phyloP scores from a whole-genome alignment of 2,329 filamentous ascomycete species.

The Fragosphaeria purpurea region DNA sequence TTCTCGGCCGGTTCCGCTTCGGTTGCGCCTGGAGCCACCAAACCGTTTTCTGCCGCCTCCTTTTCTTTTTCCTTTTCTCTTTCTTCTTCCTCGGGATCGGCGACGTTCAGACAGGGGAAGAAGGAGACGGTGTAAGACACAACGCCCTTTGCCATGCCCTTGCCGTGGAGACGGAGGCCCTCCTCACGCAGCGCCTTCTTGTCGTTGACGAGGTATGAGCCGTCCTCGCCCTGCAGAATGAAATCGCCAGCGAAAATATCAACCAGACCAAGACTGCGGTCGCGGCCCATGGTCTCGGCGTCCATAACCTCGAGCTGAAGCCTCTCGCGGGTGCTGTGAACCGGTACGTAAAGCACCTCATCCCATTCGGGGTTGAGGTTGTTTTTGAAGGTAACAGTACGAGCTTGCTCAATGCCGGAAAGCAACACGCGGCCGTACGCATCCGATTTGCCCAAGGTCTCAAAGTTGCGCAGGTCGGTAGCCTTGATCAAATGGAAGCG shows the following conservation, averaged over 20 bases:
- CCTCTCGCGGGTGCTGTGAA: slow-evolving; percentile 76
- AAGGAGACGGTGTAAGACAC: slow-evolving; percentile 80
- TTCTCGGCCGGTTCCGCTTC: background rate
- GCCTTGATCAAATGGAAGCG: slow-evolving; percentile 84
- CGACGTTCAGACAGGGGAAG: slow-evolving; percentile 78
- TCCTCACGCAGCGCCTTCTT: slow-evolving; percentile 58
- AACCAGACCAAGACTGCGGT: slow-evolving; percentile 73
- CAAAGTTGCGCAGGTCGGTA: slow-evolving; percentile 76
- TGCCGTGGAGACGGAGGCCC: slow-evolving; percentile 63
- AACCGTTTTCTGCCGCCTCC: slow-evolving; percentile 25
- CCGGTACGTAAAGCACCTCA: slow-evolving; percentile 86
- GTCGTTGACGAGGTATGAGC: slow-evolving; percentile 72
- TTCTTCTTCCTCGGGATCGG: slow-evolving; percentile 81
- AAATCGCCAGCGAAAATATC: slow-evolving; percentile 73
- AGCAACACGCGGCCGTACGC: slow-evolving; percentile 83
- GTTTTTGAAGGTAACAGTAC: slow-evolving; percentile 93
- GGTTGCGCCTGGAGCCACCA: background rate
- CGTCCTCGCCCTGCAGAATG: slow-evolving; percentile 64
- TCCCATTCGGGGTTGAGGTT: slow-evolving; percentile 94
- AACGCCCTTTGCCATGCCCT: slow-evolving; percentile 65
- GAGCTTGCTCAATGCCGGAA: slow-evolving; percentile 80
- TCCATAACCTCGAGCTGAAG: slow-evolving; percentile 93
- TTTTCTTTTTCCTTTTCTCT: slow-evolving; percentile 38
- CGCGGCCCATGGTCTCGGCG: slow-evolving; percentile 81
- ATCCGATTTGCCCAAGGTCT: slow-evolving; percentile 94